Percentiles rank a stretch among this genome's conserved stretches.
These are phyloP conservation scores for Solanum phureja DNA, from an alignment of 257 asterid genomes.

Conservation along the genomic window DNA sequence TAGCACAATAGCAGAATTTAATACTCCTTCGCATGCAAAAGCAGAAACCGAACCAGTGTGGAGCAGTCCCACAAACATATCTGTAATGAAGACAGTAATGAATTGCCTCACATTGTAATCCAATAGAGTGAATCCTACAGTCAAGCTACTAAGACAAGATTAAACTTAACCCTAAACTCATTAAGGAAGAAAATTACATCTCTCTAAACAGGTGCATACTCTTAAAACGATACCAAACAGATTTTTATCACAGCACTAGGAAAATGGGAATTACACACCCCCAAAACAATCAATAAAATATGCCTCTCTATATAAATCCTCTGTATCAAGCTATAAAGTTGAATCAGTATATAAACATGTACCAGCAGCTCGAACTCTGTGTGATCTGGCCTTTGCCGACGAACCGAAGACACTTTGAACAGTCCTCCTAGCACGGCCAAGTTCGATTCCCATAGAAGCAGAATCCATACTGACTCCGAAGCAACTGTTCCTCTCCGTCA, in stretches of 20 bases:
- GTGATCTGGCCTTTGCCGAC: constrained; percentile 41
- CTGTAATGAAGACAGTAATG: background rate
- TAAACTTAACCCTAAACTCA: background rate
- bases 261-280: background rate
- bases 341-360: constrained; percentile 1
- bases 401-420: constrained; percentile 24
- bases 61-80: background rate
- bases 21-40: background rate
- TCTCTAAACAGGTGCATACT: background rate
- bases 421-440: constrained; percentile 17
- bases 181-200: background rate
- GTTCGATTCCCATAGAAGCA: constrained; percentile 36
- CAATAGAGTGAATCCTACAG: background rate
- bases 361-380: constrained; percentile 58
- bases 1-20: background rate
- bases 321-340: background rate
- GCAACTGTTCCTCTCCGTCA: constrained; percentile 31
- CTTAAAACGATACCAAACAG: background rate
- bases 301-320: background rate
- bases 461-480: constrained; percentile 33
- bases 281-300: background rate
- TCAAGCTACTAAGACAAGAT: background rate
- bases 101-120: background rate
- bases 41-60: background rate
- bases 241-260: background rate